A percentile compares a stretch with the other conserved stretches of the same genome.
Conservation (phyloP, 164 flowering plant species). For the Berberis thunbergii region DNA sequence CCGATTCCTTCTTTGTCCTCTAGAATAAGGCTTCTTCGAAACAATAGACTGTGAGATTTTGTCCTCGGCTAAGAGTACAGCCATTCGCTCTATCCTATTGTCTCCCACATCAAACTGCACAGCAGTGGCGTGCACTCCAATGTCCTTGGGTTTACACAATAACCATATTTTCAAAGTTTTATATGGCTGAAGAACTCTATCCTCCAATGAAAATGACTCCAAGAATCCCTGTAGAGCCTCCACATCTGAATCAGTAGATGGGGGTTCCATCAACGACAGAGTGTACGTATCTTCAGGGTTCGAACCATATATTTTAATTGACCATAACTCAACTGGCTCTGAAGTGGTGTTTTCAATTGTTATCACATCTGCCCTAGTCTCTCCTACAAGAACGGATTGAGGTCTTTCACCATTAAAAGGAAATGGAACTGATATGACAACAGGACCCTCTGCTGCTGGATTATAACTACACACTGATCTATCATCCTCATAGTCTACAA, state of each 20-base stretch:
- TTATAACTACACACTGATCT: conserved; percentile 40
- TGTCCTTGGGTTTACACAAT: conserved; percentile 70
- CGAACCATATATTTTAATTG: conserved; percentile 50
- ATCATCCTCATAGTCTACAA: conserved; percentile 56
- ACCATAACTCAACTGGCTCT: conserved; percentile 68
- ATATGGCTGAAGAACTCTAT: conserved; percentile 56
- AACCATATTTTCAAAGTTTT: conserved; percentile 69
- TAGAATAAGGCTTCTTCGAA: conserved; percentile 49
- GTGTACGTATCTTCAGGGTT: conserved; percentile 62
- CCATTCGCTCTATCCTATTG: conserved; percentile 64
- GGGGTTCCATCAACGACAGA: conserved; percentile 73
- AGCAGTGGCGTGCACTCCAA: conserved; percentile 60
- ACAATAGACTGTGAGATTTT: conserved; percentile 52
- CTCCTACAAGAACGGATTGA: conserved; percentile 47
- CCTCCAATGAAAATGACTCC: conserved; percentile 50
- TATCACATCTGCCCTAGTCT: conserved; percentile 35
- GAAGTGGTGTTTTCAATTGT: conserved; percentile 55
- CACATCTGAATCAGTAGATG: conserved; percentile 32
- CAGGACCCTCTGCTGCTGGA: conserved; percentile 50
- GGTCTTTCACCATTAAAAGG: conserved; percentile 53
- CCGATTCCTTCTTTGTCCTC: conserved; percentile 30
- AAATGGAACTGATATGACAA: conserved; percentile 68
- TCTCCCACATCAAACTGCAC: conserved; percentile 63
- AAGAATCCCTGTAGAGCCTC: conserved; percentile 31
- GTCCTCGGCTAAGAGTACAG: conserved; percentile 72